These are phyloP conservation scores for Pisolithus tinctorius DNA, from an alignment of 768 basidiomycete genomes.

Conservation along the genomic window DNA sequence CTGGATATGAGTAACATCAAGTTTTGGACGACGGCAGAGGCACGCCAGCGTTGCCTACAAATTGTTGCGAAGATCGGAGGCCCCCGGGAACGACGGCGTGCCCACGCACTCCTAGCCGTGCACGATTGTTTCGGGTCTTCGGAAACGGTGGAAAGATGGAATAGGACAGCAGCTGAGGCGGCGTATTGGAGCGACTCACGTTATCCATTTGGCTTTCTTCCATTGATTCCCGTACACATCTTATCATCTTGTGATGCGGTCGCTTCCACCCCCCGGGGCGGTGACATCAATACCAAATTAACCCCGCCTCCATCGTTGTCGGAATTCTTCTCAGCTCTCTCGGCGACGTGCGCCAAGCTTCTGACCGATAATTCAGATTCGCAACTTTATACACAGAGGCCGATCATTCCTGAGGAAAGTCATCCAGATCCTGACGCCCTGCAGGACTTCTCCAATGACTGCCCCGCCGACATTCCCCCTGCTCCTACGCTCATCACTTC, in stretches of 20 bases:
- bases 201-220: slow-evolving; percentile 44
- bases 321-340: slow-evolving; percentile 43
- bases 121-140: not conserved
- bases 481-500: slow-evolving; percentile 48
- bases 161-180: slow-evolving; percentile 21
- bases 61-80: slow-evolving; percentile 83
- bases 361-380: slow-evolving; percentile 36
- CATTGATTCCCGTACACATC: slow-evolving; percentile 52
- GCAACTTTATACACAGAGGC: not conserved
- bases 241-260: slow-evolving; percentile 31
- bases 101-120: slow-evolving; percentile 48
- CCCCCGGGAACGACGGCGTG: slow-evolving; percentile 54
- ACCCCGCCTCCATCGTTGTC: not conserved
- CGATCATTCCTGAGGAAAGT: not conserved
- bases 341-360: slow-evolving; percentile 47
- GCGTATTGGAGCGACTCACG: slow-evolving; percentile 63
- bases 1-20: slow-evolving; percentile 29
- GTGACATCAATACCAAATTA: not conserved
- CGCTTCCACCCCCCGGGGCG: not conserved
- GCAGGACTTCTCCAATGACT: not conserved
- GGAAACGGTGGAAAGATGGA: not conserved
- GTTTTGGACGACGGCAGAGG: slow-evolving; percentile 82
- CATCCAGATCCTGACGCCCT: not conserved
- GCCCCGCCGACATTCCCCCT: slow-evolving; percentile 39
- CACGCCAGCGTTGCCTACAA: slow-evolving; percentile 61